Base-by-base conservation (phyloP, 192 early-diverging fungal species). In the Coemansia pectinata region DNA sequence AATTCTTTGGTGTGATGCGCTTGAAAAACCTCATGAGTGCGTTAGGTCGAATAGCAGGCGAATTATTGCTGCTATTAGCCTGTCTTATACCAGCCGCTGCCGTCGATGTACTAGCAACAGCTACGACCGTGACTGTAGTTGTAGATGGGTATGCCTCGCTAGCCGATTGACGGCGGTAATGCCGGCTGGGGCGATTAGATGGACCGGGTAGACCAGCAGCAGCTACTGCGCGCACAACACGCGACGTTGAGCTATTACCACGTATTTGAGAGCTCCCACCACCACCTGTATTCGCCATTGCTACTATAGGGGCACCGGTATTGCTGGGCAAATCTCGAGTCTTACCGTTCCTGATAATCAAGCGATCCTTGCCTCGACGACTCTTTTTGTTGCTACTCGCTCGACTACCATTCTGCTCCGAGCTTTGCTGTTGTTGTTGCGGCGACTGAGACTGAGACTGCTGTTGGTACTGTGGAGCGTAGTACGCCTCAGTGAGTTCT, bases 1-100 rank as follows among this genome's bases (percentile, higher is more conserved):
- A 74, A 58, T 58, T 79, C 50, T 65, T 74, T 2, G 72, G 78
- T 8, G 78, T 66, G 33, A 80, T 80, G 39, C 78, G 72, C 69
- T 74, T 74, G 39, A 80, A 61, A 68, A 80, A 74, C 12, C 78
- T 67, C 78, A 80, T 74, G 15, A 80, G 71, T 8, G 69, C 78
- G 65, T 80, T 80, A 11, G 78, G 78, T 19, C 78, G 48, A 17
- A 80, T 74, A 29, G 69, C 66, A 0, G 65, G 39, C 10, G 66
- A 31, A 10, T 58, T 33, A 44, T 14, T 40, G 33, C 5, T 52
- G 62, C 19, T 41, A 33, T 33, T 53, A 34, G 62, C 3, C 4
- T 29, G 39, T 63, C 55, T 53, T 12, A 67, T 53, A 10, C 34
- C 48, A 21, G 52, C 48, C 4, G 52, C 39, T 6, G 67, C 67